Evolutionary conservation across 2,329 filamentous ascomycete genomes (phyloP).

Genomic region (Botrytis aclada): DNA sequence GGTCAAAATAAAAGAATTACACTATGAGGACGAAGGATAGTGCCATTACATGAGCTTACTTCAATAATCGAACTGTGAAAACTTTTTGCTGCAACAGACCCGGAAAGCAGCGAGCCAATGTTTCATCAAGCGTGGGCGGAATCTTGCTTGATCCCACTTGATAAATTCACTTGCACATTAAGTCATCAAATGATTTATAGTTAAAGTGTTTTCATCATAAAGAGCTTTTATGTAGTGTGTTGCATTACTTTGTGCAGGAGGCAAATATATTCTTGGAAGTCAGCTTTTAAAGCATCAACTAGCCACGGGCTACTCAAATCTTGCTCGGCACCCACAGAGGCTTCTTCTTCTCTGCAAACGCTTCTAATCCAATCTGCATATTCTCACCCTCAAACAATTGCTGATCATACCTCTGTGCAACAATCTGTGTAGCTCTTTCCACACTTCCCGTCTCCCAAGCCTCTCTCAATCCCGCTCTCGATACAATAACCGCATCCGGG

Average conservation of each 20-base stretch:
- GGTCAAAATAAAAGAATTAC: background rate
- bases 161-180: background rate
- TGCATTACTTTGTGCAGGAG: background rate
- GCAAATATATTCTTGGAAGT: background rate
- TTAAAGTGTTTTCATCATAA: background rate
- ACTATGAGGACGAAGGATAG: background rate
- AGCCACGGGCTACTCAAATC: conserved; percentile 40
- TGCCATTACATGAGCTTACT: background rate
- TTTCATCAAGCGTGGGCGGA: background rate
- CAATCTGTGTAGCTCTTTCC: conserved; percentile 55
- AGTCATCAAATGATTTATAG: background rate
- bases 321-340: conserved; percentile 65
- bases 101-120: background rate
- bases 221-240: background rate
- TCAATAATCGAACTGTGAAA: background rate
- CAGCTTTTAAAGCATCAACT: background rate
- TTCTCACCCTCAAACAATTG: conserved; percentile 64
- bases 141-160: background rate
- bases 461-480: conserved; percentile 64
- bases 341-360: conserved; percentile 73
- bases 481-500: conserved; percentile 72
- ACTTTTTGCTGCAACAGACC: background rate
- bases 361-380: conserved; percentile 67
- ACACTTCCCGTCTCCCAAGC: conserved; percentile 66
- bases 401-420: conserved; percentile 52